Percentiles rank a stretch among this genome's conserved stretches.
phyloP scores from a whole-genome alignment of 306 rosid species.

The Heteromeles arbutifolia region DNA sequence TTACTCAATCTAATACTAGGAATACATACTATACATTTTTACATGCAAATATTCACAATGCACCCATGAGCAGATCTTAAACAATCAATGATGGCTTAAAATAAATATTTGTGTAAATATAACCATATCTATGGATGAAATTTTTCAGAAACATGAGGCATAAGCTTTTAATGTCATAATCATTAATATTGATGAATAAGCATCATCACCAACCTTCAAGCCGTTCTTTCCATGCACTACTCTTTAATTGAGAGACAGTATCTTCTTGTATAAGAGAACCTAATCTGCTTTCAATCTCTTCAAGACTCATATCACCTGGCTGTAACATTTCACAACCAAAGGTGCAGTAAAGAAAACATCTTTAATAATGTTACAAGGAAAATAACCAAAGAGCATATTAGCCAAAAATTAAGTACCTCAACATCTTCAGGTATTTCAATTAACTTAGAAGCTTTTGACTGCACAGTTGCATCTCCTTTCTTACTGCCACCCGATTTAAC shows the following conservation, averaged over 20 bases:
- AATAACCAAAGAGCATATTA: constrained; percentile 6
- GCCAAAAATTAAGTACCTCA: constrained; percentile 50
- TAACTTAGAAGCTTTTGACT: constrained; percentile 45
- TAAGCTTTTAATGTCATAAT: background rate
- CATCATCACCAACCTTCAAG: constrained; percentile 67
- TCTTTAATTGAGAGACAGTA: constrained; percentile 70
- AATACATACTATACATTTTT: background rate
- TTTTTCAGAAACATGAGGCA: background rate
- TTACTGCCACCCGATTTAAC: constrained; percentile 52
- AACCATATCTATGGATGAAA: background rate
- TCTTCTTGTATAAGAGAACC: constrained; percentile 78
- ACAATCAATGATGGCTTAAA: background rate
- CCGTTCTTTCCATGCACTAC: constrained; percentile 92
- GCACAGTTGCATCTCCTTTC: constrained; percentile 71
- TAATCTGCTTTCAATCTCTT: constrained; percentile 87
- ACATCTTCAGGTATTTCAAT: constrained; percentile 76
- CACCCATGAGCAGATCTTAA: background rate
- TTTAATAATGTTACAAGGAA: background rate
- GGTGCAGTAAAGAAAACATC: background rate
- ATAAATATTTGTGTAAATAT: background rate
- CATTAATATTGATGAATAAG: background rate
- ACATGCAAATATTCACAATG: background rate
- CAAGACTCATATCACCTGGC: constrained; percentile 96
- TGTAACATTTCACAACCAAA: constrained; percentile 25
- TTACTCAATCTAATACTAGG: background rate